Evolutionary conservation across 2,329 filamentous ascomycete species (phyloP), one percentile per base, ranked within the genome.

Genomic region (Xylaria polymorpha): DNA sequence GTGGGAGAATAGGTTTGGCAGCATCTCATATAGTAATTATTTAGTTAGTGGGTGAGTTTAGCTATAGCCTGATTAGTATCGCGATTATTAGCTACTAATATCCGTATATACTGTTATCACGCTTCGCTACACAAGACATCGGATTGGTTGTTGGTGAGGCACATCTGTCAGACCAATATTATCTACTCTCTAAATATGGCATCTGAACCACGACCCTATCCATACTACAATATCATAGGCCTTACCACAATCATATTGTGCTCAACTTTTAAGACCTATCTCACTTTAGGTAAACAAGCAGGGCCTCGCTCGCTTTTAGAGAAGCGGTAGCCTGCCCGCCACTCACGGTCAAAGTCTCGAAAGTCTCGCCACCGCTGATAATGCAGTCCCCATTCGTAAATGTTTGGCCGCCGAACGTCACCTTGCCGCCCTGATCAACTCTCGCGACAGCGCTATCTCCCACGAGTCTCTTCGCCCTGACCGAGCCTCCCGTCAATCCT

Each of bases 361-460:
- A 78, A 43, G 62, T 79, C 77, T 81, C 83, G 2, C 72, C 77
- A 0, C 85, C 85, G 1, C 73, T 73, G n/a, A 83, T 71, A 4
- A 73, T 75, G 74, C 85, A 87, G 12, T 80, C 83, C 1, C 78
- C 83, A 72, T 86, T 80, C 1, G 74, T 79, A 73, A 85, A 86
- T 0, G 73, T 79, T 75, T 84, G 83, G 0, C 84, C 84, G 0
- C 82, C 85, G 73, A 84, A 82, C 0, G 80, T 82, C 1, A 82
- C 79, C 18, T 75, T 80, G 7, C 78, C 74, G 0, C 83, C 83
- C 58, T 80, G 75, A 69, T 86, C 85, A 48, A 81, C 80, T 59
- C 84, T 79, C 3, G 82, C 80, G 39, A 78, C 77, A 0, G 84
- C 82, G 67, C 78, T 83, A 1, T 80, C 74, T 5, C 83, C 83